Base-by-base conservation (phyloP, 371 early-diverging fungal species). In the Mucor racemosus region DNA sequence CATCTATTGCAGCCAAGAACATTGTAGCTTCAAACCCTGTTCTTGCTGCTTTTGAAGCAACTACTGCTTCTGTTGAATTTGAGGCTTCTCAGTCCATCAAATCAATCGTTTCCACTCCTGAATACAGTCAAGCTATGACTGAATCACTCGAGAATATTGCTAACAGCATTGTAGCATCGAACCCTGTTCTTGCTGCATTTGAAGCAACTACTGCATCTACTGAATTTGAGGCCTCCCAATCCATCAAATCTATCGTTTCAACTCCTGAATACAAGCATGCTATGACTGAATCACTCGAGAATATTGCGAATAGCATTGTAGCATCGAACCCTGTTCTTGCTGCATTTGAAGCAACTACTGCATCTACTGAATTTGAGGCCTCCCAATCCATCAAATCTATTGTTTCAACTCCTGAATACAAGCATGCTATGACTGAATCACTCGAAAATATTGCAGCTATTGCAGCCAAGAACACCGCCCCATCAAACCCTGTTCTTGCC, bases 31-130 rank as follows among this genome's bases (percentile, higher is more conserved):
- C 59, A 7, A 46, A 35, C 19, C 66, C 62, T 34, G 50, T 39
- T 17, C 46, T 68, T 61, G 63, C 68, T 36, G 40, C 21, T 11
- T 68, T 21, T 31, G 59, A 68, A 13, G 59, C 60, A 3, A 54
- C 68, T 7, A 31, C 39, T 7, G 59, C 68, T 1, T 13, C 41
- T 13, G 31, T 4, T 36, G 21, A 34, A 19, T 19, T 63, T 2
- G 36, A 21, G 6, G 59, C 53, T 4, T 41, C 19, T 14, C 35
- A 68, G 54, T 59, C 42, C 36, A 53, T 58, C 13, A 26, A 50
- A 9, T 0, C n/a, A 2, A 8, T 50, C 11, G 50, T 50, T 10
- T 7, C 50, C 26, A 3, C 21, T 11, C 26, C 8, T 19, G 50
- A 7, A 26, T 50, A 50, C 21, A 26, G 1, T 3, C 10, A 50